Base-by-base conservation (phyloP, 257 asterid species). In the Rauvolfia tetraphylla region DNA sequence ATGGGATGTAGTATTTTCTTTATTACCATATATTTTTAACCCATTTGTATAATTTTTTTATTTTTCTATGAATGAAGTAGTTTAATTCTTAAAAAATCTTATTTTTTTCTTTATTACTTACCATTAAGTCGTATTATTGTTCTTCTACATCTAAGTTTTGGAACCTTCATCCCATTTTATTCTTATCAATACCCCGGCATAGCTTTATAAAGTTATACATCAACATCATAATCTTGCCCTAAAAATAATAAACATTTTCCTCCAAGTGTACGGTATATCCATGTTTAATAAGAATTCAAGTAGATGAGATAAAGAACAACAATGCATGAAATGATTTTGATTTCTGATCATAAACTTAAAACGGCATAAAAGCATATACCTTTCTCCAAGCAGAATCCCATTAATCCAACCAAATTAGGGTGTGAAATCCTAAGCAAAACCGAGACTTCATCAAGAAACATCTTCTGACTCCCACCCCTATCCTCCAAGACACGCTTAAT, bases 361-460 rank as follows among this genome's bases (percentile, higher is more conserved):
- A 41, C 0, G 15, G 46, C 5, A 44, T n/a, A 5, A 12, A 0
- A 9, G 22, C 71, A 41, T 8, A 11, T 80, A 91, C 97, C 96
- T 87, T 81, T 90, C 70, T 92, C 97, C 42, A 92, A 81, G 89
- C 96, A 92, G 78, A 92, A 92, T 18, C 97, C 96, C 86, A 92
- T 69, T 79, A 92, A 72, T 3, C 90, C 90, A 1, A 90, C 96
- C 81, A 92, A 81, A 79, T 90, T 92, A 0, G 94, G 92, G 72
- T 92, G 97, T 5, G 94, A 90, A 80, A 92, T 90, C 89, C 97
- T 90, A 1, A 92, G 87, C 90, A 92, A 83, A 80, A 92, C 97
- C 0, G 97, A 92, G 42, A 90, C 90, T 82, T 92, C 97, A 81
- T 92, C 96, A 80, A 88, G 85, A 81, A 92, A 90, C 89, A 92